phyloP scores from a whole-genome alignment of 305 asterid species.

The Plantago rigida region DNA sequence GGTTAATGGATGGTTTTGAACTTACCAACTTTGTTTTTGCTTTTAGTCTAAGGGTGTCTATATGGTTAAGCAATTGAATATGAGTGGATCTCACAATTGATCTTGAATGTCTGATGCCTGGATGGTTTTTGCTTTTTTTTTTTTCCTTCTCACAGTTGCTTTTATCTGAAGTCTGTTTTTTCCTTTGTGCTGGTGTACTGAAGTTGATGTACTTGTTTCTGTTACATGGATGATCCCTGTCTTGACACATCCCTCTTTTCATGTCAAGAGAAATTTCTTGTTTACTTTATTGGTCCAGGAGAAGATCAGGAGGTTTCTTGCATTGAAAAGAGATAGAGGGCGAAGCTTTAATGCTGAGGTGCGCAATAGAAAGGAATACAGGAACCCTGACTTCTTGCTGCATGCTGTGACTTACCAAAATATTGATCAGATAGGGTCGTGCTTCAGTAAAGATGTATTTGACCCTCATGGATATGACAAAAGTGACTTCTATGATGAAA shows the following conservation, averaged over 20 bases:
- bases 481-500: constrained; percentile 83
- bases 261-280: background rate
- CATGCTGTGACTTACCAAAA: constrained; percentile 88
- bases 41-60: no score
- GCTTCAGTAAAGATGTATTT: constrained; percentile 82
- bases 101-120: no score
- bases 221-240: background rate
- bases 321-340: constrained; percentile 57
- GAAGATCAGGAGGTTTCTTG: constrained; percentile 59
- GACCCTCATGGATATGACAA: constrained; percentile 92
- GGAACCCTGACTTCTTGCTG: constrained; percentile 88
- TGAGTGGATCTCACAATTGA: no score
- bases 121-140: no score
- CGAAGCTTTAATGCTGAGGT: constrained; percentile 85
- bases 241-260: constrained; percentile 1
- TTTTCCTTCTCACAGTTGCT: no score
- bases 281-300: constrained; percentile 40
- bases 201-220: background rate
- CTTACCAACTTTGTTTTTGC: no score
- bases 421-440: constrained; percentile 90
- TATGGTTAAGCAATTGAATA: no score
- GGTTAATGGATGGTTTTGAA: no score
- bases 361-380: constrained; percentile 83
- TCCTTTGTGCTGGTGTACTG: no score
- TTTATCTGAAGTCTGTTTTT: no score